Conservation (phyloP, 1,284 basidiomycete species). For the Tylopilus sp. region DNA sequence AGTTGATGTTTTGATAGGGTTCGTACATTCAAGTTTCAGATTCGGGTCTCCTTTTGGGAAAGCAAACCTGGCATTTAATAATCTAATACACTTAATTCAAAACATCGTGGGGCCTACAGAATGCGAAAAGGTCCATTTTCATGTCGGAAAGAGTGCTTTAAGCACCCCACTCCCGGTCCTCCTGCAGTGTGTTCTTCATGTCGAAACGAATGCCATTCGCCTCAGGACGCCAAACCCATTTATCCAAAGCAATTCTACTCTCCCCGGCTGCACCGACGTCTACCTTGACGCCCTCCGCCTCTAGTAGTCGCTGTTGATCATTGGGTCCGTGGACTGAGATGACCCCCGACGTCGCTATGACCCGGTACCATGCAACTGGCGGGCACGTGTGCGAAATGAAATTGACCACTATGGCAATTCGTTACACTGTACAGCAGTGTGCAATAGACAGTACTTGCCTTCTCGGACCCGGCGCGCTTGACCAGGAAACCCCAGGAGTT, state of each 20-base stretch:
- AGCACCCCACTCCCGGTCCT: slow-evolving; percentile 12
- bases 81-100: too few relatives aligned
- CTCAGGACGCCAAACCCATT: slow-evolving; percentile 15
- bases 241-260: slow-evolving; percentile 8
- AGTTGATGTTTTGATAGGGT: slow-evolving; percentile 59
- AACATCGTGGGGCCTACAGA: too few relatives aligned
- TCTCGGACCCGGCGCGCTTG: slow-evolving; percentile 15
- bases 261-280: slow-evolving; percentile 9
- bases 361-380: slow-evolving; percentile 20
- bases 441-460: slow-evolving; percentile 2
- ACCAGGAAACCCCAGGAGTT: slow-evolving; percentile 17
- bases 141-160: not conserved
- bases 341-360: slow-evolving; percentile 22
- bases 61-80: too few relatives aligned
- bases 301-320: slow-evolving; percentile 17
- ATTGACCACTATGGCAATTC: slow-evolving; percentile 9
- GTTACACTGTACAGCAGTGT: not conserved
- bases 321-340: slow-evolving; percentile 15
- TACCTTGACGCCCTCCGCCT: slow-evolving; percentile 23
- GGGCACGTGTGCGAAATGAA: slow-evolving; percentile 17
- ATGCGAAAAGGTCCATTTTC: not conserved
- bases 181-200: not conserved
- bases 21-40: slow-evolving; percentile 40
- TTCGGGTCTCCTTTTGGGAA: too few relatives aligned
- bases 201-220: not conserved